Evolutionary conservation across 805 yeast genomes (phyloP).

Genomic region (Maudiozyma barnettii): DNA sequence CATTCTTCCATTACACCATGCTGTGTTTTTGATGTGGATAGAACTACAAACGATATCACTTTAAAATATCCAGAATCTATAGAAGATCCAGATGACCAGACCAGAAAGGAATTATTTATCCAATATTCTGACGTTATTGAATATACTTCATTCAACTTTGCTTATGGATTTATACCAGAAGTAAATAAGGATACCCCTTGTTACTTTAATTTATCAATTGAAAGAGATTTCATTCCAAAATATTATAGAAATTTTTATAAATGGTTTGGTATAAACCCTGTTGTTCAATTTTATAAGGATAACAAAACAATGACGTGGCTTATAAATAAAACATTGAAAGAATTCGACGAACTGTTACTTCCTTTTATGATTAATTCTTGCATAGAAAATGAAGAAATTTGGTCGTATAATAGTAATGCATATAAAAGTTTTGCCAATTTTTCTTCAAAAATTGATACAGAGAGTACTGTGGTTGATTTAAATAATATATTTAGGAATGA

Average conservation of each 20-base stretch:
- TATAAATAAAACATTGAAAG: slow-evolving; percentile 10
- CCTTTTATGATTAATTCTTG: slow-evolving; percentile 10
- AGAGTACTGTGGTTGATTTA: neutral
- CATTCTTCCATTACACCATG: slow-evolving; percentile 36
- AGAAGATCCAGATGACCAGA: slow-evolving; percentile 2
- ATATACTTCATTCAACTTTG: slow-evolving; percentile 30
- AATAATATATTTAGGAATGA: slow-evolving; percentile 3
- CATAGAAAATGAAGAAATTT: slow-evolving; percentile 2
- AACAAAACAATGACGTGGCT: slow-evolving; percentile 11
- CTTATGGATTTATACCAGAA: slow-evolving; percentile 41
- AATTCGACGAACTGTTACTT: slow-evolving; percentile 11
- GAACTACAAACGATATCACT: slow-evolving; percentile 34
- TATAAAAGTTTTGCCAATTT: slow-evolving; percentile 9
- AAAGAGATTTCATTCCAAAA: slow-evolving; percentile 9
- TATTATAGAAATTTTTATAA: slow-evolving; percentile 25
- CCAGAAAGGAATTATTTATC: slow-evolving; percentile 33
- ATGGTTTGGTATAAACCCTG: slow-evolving; percentile 33
- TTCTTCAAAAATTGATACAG: neutral
- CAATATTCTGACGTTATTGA: slow-evolving; percentile 39
- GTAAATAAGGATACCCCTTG: slow-evolving; percentile 7
- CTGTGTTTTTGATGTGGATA: slow-evolving; percentile 55
- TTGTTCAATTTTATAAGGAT: slow-evolving; percentile 30
- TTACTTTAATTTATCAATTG: slow-evolving; percentile 14
- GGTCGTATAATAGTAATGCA: slow-evolving; percentile 8
- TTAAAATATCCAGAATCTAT: slow-evolving; percentile 20